Conservation (phyloP, 2,329 filamentous ascomycete species). For the Diaporthe citriasiana region DNA sequence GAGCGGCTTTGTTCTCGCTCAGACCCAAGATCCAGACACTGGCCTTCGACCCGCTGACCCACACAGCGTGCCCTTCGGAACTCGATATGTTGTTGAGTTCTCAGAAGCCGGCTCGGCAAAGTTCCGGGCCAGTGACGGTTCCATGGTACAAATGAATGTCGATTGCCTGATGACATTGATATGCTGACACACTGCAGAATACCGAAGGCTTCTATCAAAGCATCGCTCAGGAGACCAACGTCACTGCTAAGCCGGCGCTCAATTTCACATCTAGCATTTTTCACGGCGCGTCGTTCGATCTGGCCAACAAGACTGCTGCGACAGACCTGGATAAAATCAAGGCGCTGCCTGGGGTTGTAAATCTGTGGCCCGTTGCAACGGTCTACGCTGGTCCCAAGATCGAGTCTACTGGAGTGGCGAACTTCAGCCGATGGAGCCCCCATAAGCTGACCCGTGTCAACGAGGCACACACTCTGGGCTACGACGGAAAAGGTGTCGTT, state of each 20-base stretch:
- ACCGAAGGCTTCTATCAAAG: slow-evolving; percentile 11
- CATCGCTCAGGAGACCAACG: slow-evolving; percentile 5
- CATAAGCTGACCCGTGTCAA: slow-evolving; percentile 8
- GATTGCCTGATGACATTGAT: background rate
- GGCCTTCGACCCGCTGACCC: background rate
- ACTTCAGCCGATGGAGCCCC: slow-evolving; percentile 25
- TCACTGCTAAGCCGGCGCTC: slow-evolving; percentile 11
- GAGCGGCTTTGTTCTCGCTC: background rate
- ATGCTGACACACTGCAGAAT: background rate
- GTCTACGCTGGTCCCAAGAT: slow-evolving; percentile 6
- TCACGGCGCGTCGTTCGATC: slow-evolving; percentile 43
- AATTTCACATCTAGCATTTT: slow-evolving; percentile 42
- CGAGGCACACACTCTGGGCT: slow-evolving; percentile 8
- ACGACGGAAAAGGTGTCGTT: background rate
- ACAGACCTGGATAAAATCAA: slow-evolving; percentile 34
- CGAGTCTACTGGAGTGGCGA: background rate
- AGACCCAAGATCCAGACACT: background rate
- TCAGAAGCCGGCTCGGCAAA: slow-evolving; percentile 7
- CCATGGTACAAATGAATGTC: background rate
- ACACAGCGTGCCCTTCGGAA: background rate
- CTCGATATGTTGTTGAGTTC: slow-evolving; percentile 12
- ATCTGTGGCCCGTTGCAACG: slow-evolving; percentile 38
- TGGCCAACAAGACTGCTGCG: slow-evolving; percentile 26
- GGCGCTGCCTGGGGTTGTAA: slow-evolving; percentile 41
- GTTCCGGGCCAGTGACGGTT: slow-evolving; percentile 4